Percentiles rank a stretch among this genome's conserved stretches.
Evolutionary conservation across 2,329 filamentous ascomycete species (phyloP).

Genomic region (Cladosporium sp.): DNA sequence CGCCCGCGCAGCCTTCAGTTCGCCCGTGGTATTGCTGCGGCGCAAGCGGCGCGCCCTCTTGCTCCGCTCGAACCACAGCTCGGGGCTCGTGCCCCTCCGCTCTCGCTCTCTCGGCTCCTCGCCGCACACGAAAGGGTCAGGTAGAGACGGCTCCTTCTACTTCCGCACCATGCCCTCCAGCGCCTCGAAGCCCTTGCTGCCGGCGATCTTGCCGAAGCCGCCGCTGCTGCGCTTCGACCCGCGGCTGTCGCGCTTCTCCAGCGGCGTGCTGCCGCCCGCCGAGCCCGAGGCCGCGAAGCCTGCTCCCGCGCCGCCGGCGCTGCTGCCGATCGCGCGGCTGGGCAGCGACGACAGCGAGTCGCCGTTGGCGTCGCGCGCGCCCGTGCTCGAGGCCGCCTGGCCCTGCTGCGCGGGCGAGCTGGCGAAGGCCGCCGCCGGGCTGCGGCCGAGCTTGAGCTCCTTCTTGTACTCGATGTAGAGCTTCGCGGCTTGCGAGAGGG

Average conservation of each 20-base stretch:
- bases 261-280: neutral
- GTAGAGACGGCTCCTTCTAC: constrained; percentile 18
- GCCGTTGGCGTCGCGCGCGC: constrained; percentile 26
- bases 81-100: neutral
- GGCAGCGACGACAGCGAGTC: constrained; percentile 61
- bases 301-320: constrained; percentile 20
- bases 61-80: neutral
- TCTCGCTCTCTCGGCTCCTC: neutral
- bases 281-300: constrained; percentile 4
- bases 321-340: constrained; percentile 37
- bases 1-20: too few relatives aligned
- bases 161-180: constrained; percentile 28
- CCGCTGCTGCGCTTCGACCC: constrained; percentile 2
- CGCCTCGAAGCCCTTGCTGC: constrained; percentile 21
- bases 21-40: neutral
- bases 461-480: constrained; percentile 76
- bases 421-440: neutral
- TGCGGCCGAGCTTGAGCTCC: constrained; percentile 38
- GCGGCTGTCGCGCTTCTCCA: constrained; percentile 6
- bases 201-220: constrained; percentile 1
- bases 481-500: constrained; percentile 72
- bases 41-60: neutral
- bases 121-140: neutral
- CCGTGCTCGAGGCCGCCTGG: neutral
- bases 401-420: neutral